A percentile compares a stretch with the other conserved stretches of the same genome.
Conservation (phyloP, 805 yeast genomes). For the Helenozyma rhizophorensis region DNA sequence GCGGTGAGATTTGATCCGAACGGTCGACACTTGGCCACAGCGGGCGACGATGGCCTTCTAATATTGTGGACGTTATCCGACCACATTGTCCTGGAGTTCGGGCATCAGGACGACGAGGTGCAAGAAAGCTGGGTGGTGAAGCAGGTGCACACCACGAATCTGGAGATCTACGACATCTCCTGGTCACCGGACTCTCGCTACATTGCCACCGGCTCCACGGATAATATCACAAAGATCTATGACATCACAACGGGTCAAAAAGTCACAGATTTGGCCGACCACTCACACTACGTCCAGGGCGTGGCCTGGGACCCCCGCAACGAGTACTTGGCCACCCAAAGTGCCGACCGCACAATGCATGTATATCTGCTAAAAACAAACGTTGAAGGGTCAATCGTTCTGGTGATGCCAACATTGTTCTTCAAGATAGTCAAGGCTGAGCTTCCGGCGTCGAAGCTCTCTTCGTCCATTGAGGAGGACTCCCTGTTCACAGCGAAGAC, state of each 20-base stretch:
- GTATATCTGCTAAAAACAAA: constrained; percentile 41
- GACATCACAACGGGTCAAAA: constrained; percentile 53
- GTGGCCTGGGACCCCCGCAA: constrained; percentile 91
- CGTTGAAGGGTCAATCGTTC: constrained; percentile 20
- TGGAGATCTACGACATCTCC: constrained; percentile 84
- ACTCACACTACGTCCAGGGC: constrained; percentile 91
- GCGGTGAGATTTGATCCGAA: constrained; percentile 73
- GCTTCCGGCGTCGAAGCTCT: constrained; percentile 29
- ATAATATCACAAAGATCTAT: constrained; percentile 71
- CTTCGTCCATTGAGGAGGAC: neutral
- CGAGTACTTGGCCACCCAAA: constrained; percentile 75
- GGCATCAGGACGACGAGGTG: constrained; percentile 48
- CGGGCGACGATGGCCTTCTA: constrained; percentile 92
- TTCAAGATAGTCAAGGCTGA: constrained; percentile 56
- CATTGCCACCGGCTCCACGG: constrained; percentile 89
- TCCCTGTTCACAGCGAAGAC: no score
- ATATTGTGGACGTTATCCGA: constrained; percentile 71
- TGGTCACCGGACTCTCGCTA: constrained; percentile 87
- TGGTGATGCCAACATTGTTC: constrained; percentile 33
- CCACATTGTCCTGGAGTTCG: constrained; percentile 55
- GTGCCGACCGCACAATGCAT: constrained; percentile 62
- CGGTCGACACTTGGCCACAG: constrained; percentile 76
- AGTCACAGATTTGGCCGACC: constrained; percentile 61
- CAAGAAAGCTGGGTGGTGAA: constrained; percentile 74
- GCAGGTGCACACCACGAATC: constrained; percentile 52